Conservation (phyloP, 2,329 filamentous ascomycete species). For the Byssothecium circinans region DNA sequence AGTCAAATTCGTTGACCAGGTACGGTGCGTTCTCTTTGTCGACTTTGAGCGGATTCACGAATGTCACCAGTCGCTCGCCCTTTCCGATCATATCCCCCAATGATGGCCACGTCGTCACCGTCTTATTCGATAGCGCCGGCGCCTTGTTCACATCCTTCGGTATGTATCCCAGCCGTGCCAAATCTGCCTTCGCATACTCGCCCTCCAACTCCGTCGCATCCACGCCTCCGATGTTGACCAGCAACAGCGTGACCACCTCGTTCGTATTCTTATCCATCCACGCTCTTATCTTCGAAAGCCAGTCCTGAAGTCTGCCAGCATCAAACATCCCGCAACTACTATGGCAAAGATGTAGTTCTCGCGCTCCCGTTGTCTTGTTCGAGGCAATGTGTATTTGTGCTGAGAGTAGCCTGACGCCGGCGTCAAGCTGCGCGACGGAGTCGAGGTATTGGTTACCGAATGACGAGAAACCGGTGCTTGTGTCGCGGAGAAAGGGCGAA, state of each 20-base stretch:
- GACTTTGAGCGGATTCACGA: conserved; percentile 58
- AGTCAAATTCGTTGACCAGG: conserved; percentile 62
- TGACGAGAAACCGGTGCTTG: conserved; percentile 59
- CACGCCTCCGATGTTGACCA: conserved; percentile 67
- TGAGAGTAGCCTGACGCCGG: conserved; percentile 70
- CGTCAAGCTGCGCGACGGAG: conserved; percentile 67
- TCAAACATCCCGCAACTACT: conserved; percentile 67
- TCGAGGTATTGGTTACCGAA: conserved; percentile 73
- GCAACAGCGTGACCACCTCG: conserved; percentile 71
- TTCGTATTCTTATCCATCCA: conserved; percentile 70
- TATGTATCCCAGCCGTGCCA: conserved; percentile 47
- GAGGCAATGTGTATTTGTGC: conserved; percentile 67
- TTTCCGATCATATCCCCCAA: conserved; percentile 66
- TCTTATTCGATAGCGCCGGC: conserved; percentile 51
- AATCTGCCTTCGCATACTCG: conserved; percentile 50
- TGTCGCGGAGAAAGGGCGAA: conserved; percentile 68
- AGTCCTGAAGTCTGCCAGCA: conserved; percentile 64
- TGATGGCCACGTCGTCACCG: conserved; percentile 64
- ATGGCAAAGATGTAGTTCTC: conserved; percentile 67
- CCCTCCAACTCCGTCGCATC: conserved; percentile 56
- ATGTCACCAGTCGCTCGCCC: conserved; percentile 65
- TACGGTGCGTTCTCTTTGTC: conserved; percentile 52
- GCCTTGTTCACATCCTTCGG: conserved; percentile 55
- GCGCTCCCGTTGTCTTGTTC: conserved; percentile 30
- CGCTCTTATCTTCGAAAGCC: conserved; percentile 62